These are phyloP conservation scores for Fraxinus angustifolia DNA, from an alignment of 305 asterid genomes.

Conservation along the genomic window DNA sequence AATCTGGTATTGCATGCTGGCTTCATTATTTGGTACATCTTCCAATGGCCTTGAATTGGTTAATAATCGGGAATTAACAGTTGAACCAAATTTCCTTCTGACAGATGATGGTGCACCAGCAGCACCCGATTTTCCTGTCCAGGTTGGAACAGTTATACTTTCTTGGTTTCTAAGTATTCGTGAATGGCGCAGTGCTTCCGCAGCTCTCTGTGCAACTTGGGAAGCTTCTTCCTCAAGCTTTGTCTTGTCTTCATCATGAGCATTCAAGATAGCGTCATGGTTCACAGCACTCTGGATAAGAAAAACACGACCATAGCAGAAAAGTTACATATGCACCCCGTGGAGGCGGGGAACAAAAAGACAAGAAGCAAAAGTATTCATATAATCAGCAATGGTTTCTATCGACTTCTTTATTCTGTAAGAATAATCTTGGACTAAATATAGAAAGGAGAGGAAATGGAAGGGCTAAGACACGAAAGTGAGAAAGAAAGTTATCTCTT, in stretches of 20 bases:
- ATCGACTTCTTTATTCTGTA: neutral
- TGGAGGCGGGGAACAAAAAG: neutral
- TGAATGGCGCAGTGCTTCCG: conserved; percentile 90
- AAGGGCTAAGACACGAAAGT: neutral
- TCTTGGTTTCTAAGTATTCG: conserved; percentile 83
- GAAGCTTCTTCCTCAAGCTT: conserved; percentile 84
- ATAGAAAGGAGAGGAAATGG: neutral
- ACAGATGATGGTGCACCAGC: conserved; percentile 90
- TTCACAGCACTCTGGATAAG: conserved; percentile 83
- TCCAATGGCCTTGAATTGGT: conserved; percentile 41
- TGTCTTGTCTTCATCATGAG: conserved; percentile 76
- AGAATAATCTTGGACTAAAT: neutral
- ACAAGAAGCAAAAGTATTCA: neutral
- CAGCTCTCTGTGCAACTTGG: conserved; percentile 88
- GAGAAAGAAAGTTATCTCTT: neutral
- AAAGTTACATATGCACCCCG: neutral
- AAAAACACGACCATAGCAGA: neutral
- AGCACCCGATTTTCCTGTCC: conserved; percentile 94
- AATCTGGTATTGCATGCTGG: conserved; percentile 38
- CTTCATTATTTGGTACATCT: conserved; percentile 25
- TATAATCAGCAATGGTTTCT: neutral
- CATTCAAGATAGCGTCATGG: conserved; percentile 89
- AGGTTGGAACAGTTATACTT: conserved; percentile 75
- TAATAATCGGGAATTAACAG: conserved; percentile 52
- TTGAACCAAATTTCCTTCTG: conserved; percentile 71